Conservation (phyloP, 1,284 basidiomycete species). For the Paramarasmius palmivorus region DNA sequence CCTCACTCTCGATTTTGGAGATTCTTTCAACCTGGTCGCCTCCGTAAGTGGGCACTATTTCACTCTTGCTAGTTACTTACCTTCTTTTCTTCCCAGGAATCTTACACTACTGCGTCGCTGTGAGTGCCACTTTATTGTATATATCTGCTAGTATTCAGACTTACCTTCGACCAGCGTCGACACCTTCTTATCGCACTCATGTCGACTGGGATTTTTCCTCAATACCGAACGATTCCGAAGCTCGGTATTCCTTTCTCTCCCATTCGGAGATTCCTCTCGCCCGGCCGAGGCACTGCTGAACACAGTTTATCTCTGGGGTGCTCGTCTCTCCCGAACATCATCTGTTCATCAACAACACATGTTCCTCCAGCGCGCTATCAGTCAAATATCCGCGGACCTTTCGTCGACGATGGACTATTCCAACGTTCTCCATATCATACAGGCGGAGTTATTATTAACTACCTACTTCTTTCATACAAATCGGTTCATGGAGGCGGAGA, state of each 20-base stretch:
- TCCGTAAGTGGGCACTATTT: too few species aligned
- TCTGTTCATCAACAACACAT: constrained; percentile 23
- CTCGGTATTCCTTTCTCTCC: constrained; percentile 11
- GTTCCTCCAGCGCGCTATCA: constrained; percentile 27
- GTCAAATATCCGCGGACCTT: constrained; percentile 19
- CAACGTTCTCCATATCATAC: constrained; percentile 32
- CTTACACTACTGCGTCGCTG: too few species aligned
- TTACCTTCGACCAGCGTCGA: constrained; percentile 17
- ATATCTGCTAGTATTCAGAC: too few species aligned
- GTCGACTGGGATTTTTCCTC: constrained; percentile 28
- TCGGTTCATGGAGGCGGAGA: constrained; percentile 34
- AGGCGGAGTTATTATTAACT: constrained; percentile 37
- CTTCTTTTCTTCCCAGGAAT: too few species aligned
- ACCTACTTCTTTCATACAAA: constrained; percentile 34
- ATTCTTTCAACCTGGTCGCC: too few species aligned
- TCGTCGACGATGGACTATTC: constrained; percentile 17
- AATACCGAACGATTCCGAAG: constrained; percentile 19
- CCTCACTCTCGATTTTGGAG: too few species aligned
- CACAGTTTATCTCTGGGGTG: constrained; percentile 32
- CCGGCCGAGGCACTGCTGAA: constrained; percentile 29
- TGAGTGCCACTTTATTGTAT: too few species aligned
- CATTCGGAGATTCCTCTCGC: constrained; percentile 18
- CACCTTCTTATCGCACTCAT: constrained; percentile 20
- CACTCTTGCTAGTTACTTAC: too few species aligned
- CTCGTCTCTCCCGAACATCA: constrained; percentile 16